Base-by-base conservation (phyloP, 148 eudicot genomes). In the Arctostaphylos glauca region DNA sequence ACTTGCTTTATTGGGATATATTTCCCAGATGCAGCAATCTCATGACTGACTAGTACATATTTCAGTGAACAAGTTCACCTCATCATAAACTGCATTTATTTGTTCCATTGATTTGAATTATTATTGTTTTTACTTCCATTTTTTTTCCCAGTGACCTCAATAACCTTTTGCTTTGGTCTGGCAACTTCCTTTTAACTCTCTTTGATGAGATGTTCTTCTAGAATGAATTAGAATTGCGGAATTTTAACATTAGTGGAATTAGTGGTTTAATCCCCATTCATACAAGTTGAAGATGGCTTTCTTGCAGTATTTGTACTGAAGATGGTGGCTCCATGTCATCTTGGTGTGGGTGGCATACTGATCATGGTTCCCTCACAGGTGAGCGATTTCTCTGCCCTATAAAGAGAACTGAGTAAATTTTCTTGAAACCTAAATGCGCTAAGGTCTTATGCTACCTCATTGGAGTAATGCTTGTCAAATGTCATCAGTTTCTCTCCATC, bases 331-430 rank as follows among this genome's bases (percentile, higher is more conserved):
- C 85, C 84, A 90, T 91, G 92, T 93, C 98, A 75, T 96, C 99
- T 80, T 96, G 99, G 99, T 96, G 99, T 49, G 98, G 99, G 76
- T 96, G 99, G 99, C 98, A 96, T 86, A 96, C 98, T 49, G 99
- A 96, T 83, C 99, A 94, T 82, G 99, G 98, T 84, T 94, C 98
- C 79, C 94, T 96, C 25, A 96, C 99, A 71, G 98, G 98, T 96
- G 79, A 82, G 80, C 38, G 71, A 52, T 44, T 73, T 78, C 66
- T 62, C 72, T 3, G 49, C 74, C 23, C 53, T 52, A 55, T 25
- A 80, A 15, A 73, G 77, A 41, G 74, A 80, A 19, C 3, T 19
- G 48, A n/a, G 48, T 19, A 3, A 44, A 38, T 10, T 64, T 68
- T 46, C 9, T 53, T 80, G 68, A 25, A 38, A 50, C 23, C 59